These are phyloP conservation scores for Nevesoporus exiguus DNA, from an alignment of 768 basidiomycete species.

Conservation along the genomic window DNA sequence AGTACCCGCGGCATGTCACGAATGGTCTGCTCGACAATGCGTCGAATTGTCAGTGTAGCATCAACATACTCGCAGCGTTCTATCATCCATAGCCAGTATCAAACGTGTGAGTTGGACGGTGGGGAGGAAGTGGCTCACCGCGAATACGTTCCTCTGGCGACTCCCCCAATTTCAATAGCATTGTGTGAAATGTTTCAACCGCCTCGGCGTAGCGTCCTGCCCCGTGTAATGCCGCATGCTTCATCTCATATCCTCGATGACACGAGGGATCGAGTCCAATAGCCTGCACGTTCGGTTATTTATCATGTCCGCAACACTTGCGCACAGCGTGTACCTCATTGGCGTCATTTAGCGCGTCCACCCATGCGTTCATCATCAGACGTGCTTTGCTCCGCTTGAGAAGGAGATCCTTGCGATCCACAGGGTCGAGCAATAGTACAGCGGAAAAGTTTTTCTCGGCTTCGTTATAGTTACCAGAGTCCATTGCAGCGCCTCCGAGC, in stretches of 20 bases:
- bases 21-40: neutral
- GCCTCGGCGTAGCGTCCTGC: neutral
- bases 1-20: neutral
- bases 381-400: no score
- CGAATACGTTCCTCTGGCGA: neutral
- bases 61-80: neutral
- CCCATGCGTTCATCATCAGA: no score
- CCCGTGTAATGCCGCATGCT: neutral
- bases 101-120: neutral
- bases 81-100: neutral
- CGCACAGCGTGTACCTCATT: neutral
- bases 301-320: neutral
- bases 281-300: neutral
- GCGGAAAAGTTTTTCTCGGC: no score
- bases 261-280: neutral
- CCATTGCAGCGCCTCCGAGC: no score
- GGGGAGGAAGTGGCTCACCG: no score
- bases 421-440: no score
- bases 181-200: neutral
- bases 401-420: no score
- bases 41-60: neutral
- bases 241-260: neutral
- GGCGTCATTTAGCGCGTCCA: no score
- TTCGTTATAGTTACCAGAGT: no score
- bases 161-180: neutral